Evolutionary conservation across 179 eudicot genomes (phyloP).

Genomic region (Silene coronaria): DNA sequence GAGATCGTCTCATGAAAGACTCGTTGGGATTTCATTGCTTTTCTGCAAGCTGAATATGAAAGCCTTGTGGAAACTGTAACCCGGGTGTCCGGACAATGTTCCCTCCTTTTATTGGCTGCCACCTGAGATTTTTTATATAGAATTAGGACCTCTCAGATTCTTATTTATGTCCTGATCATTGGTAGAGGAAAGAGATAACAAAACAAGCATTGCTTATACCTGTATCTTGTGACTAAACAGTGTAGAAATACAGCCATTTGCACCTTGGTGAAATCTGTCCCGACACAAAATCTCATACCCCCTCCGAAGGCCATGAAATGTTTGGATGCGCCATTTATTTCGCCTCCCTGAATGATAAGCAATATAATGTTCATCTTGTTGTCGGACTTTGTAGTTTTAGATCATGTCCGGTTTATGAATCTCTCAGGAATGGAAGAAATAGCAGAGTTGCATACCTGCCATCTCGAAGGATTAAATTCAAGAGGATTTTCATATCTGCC

Average conservation of each 20-base stretch:
- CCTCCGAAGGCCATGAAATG: conserved; percentile 91
- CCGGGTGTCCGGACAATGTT: conserved; percentile 70
- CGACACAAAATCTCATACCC: conserved; percentile 87
- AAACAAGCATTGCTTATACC: conserved; percentile 28
- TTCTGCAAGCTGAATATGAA: conserved; percentile 41
- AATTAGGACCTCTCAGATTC: conserved; percentile 12
- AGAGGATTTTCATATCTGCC: conserved; percentile 62
- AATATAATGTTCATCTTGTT: neutral
- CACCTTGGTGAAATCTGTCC: conserved; percentile 75
- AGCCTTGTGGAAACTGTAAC: conserved; percentile 71
- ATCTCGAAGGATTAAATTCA: conserved; percentile 81
- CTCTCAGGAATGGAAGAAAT: neutral
- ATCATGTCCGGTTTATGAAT: neutral
- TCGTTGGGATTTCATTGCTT: neutral
- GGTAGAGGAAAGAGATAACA: neutral
- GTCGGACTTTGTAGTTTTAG: neutral
- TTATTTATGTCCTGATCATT: neutral
- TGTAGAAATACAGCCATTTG: conserved; percentile 90
- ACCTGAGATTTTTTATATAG: conserved; percentile 34
- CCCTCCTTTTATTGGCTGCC: conserved; percentile 63
- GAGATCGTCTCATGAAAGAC: too few relatives aligned
- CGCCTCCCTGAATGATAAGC: conserved; percentile 43
- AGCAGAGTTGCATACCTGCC: conserved; percentile 48
- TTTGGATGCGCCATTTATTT: conserved; percentile 61
- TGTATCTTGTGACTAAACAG: conserved; percentile 67